Evolutionary conservation across 2,329 filamentous ascomycete genomes (phyloP), one percentile per base, ranked within the genome.

Genomic region (Phyllosticta capitalensis): DNA sequence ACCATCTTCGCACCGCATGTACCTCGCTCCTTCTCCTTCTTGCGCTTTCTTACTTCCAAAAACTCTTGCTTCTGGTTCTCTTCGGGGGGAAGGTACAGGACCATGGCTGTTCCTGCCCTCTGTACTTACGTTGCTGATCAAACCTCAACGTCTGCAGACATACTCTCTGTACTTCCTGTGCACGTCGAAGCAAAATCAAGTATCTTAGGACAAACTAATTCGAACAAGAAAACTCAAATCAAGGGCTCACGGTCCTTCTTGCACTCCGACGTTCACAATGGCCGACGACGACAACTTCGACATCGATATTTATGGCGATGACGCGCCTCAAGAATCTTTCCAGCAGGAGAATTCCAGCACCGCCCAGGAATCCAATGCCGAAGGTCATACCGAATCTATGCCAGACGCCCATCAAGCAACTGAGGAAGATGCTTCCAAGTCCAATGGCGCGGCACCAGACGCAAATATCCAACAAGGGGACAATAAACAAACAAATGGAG

Each of bases 261-360:
- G 21, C 26, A 26, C 19, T 9, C 17, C 54, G 28, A 21, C 20
- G 9, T 55, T 61, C 59, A 69, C 56, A 56, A 75, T 75, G 70
- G 77, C 81, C 68, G 83, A 85, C 70, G 83, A 86, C 73, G 83
- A 86, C 72, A 85, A 84, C 69, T 86, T 86, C 77, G 83, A 87
- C 67, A 85, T 87, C 77, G 84, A 87, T 71, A 85, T 87, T 74
- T 86, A 86, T 68, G 83, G 83, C 64, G 83, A 86, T 67, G 82
- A 83, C 56, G 73, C 68, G 33, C 64, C 66, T 30, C 66, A 71
- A 22, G 64, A 69, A 55, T 69, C 67, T 61, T 56, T 54, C 55
- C 53, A 54, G 21, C 60, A 58, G 20, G 59, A 61, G 10, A 58
- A 38, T 49, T 19, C 45, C 20, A 56, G 59, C 50, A 56, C 38